Evolutionary conservation across 257 asterid species (phyloP), one percentile per base, ranked within the genome.

Genomic region (Oldenlandia corymbosa): DNA sequence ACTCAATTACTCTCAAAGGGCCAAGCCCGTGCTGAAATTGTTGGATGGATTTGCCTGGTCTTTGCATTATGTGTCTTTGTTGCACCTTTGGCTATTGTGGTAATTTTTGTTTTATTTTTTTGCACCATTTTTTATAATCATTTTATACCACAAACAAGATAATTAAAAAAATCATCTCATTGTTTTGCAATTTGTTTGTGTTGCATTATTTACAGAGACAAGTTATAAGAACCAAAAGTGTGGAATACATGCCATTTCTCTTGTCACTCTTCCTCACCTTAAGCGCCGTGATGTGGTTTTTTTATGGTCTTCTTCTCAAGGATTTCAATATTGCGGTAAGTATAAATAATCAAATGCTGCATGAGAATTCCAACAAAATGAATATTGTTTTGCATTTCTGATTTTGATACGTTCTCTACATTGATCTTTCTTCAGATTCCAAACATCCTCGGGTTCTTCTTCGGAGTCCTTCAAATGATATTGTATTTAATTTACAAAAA

Each of bases 201-300:
- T 37, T 45, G 11, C 0, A 20, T 28, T 5, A 20, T 46, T 26
- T 16, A 46, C 77, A 86, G 95, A 78, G 81, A 77, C 76, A 80
- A 77, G 95, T 86, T 24, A 80, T 86, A 30, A 73, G 74, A 21
- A 84, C 84, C 23, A 86, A 71, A 64, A 86, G 88, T 50, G 91
- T 86, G 0, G 83, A 86, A 30, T 82, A 76, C 75, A 86, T 86
- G 91, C 88, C 95, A 43, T 76, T 86, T 62, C 85, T 81, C 18
- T 75, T 78, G 10, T 86, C 91, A 0, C 65, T 81, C 8, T 84
- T 81, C 78, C 95, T 86, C 60, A 84, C 95, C 27, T 70, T 84
- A 26, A 86, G 95, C 41, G 95, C 95, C 0, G 83, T 81, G 5
- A 79, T 80, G 91, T 86, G 95, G 95, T 86, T 86, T 79, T 84